Evolutionary conservation across 2,329 filamentous ascomycete genomes (phyloP).

Genomic region (Whalleya microplaca): DNA sequence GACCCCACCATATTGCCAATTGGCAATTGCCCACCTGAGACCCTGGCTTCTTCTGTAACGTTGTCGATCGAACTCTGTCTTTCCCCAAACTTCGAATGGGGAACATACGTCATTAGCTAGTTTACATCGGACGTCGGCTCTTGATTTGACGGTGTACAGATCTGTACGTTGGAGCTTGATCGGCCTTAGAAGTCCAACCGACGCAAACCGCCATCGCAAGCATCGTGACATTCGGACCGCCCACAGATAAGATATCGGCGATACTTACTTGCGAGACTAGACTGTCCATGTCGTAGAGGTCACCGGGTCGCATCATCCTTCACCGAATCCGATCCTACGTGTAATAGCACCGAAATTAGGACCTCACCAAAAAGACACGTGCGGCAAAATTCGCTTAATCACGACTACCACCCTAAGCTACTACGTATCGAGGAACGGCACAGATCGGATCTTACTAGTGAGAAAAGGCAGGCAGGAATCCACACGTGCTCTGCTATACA

Average conservation of each 20-base stretch:
- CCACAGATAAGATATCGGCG: conserved; percentile 6
- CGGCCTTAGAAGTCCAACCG: conserved; percentile 15
- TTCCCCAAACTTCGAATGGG: neutral
- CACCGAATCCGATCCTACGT: conserved; percentile 16
- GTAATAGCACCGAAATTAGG: neutral
- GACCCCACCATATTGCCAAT: too few relatives aligned
- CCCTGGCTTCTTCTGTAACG: neutral
- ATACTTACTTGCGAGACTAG: neutral
- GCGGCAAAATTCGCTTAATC: neutral
- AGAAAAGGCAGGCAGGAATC: neutral
- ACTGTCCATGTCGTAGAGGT: neutral
- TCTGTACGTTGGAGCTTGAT: neutral
- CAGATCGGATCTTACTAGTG: neutral
- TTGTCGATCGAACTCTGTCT: neutral
- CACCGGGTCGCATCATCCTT: conserved; percentile 20
- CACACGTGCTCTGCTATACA: neutral
- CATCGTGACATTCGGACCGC: too few relatives aligned
- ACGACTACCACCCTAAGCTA: neutral
- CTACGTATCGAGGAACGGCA: neutral
- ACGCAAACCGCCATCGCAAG: conserved; percentile 19
- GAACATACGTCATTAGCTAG: conserved; percentile 15
- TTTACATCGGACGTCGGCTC: conserved; percentile 7
- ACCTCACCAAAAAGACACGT: neutral
- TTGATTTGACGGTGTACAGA: neutral
- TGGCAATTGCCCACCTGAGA: too few relatives aligned